Conservation (phyloP, 2,329 filamentous ascomycete species). For the Proliferodiscus dingleyae region DNA sequence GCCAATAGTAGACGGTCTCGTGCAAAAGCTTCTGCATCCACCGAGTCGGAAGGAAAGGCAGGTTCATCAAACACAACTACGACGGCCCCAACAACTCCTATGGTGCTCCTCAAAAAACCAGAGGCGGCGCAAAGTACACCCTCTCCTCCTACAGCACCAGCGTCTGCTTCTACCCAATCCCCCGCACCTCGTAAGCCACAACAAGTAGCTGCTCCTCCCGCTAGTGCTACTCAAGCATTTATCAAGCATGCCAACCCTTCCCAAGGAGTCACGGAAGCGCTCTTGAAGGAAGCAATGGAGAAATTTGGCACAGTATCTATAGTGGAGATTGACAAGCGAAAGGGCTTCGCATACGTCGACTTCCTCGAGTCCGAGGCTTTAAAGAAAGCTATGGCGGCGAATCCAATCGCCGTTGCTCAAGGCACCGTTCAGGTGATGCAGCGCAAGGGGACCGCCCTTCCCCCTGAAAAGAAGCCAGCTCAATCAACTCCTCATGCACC, state of each 20-base stretch:
- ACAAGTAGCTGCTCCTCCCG: constrained; percentile 28
- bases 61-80: constrained; percentile 13
- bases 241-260: constrained; percentile 82
- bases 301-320: constrained; percentile 69
- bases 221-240: constrained; percentile 62
- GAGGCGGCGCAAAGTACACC: constrained; percentile 24
- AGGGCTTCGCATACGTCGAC: constrained; percentile 90
- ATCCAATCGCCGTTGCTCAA: constrained; percentile 76
- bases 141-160: constrained; percentile 24
- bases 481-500: constrained; percentile 17
- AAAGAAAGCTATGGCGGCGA: constrained; percentile 74
- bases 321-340: constrained; percentile 91
- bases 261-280: constrained; percentile 81
- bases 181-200: constrained; percentile 27
- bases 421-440: constrained; percentile 85
- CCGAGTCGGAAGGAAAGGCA: constrained; percentile 27
- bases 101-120: constrained; percentile 37
- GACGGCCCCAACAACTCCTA: constrained; percentile 28
- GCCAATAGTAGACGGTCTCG: constrained; percentile 24
- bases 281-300: constrained; percentile 70
- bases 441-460: constrained; percentile 73
- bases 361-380: constrained; percentile 71
- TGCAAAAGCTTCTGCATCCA: constrained; percentile 34
- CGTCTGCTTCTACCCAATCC: constrained; percentile 21
- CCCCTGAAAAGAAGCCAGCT: constrained; percentile 71